Percentiles rank a stretch among this genome's conserved stretches.
phyloP scores from a whole-genome alignment of 805 yeast species.

The Ogataea henricii region DNA sequence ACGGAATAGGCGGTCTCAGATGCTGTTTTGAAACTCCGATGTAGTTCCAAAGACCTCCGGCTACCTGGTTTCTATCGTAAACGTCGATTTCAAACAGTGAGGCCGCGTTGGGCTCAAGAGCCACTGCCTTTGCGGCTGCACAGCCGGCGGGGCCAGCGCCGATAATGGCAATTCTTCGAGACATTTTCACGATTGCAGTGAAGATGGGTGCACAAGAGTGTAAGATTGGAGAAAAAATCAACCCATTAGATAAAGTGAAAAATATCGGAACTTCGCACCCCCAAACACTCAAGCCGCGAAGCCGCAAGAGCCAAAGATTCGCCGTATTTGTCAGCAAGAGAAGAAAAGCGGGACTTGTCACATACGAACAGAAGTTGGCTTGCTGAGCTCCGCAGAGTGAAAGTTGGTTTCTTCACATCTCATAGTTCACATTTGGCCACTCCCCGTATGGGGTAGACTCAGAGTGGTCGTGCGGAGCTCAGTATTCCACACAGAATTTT shows the following conservation, averaged over 20 bases:
- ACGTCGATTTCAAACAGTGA: conserved; percentile 29
- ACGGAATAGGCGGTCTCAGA: conserved; percentile 28
- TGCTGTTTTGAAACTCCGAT: conserved; percentile 29
- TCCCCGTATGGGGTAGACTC: no score
- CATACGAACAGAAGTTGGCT: no score
- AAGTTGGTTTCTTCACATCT: no score
- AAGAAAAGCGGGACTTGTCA: neutral
- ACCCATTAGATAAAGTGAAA: conserved; percentile 60
- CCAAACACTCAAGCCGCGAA: conserved; percentile 23
- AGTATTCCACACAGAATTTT: neutral
- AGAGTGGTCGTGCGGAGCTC: no score
- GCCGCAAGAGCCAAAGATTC: conserved; percentile 10
- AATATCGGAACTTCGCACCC: conserved; percentile 15
- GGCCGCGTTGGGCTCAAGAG: conserved; percentile 33
- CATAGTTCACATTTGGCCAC: no score
- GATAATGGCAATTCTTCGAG: conserved; percentile 32
- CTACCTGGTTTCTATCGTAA: conserved; percentile 32
- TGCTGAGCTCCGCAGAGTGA: no score
- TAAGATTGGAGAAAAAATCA: conserved; percentile 54
- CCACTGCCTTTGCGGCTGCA: conserved; percentile 37
- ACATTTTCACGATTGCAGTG: no score
- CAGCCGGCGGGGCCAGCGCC: conserved; percentile 40
- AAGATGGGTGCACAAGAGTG: conserved; percentile 33
- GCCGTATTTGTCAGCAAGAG: neutral
- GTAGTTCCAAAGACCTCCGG: conserved; percentile 40